Evolutionary conservation across 495 filamentous ascomycete genomes (phyloP), one percentile per base, ranked within the genome.

Genomic region (Lepraria neglecta): DNA sequence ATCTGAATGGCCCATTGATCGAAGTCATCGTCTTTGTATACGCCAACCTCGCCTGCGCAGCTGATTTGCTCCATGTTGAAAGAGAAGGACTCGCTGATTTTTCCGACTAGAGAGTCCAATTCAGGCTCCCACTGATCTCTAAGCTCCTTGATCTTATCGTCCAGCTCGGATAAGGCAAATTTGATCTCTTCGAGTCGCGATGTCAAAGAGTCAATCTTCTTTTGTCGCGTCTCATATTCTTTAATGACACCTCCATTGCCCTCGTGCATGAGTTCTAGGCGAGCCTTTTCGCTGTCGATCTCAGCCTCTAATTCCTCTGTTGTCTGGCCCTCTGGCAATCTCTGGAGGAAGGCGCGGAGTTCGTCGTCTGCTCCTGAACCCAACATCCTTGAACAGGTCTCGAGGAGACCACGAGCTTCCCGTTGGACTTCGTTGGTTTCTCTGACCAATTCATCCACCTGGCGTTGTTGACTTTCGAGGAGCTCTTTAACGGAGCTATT

Each of bases 1-100:
- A 97, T 96, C 71, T 95, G 84, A 64, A 97, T 91, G 7, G 88
- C 84, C 94, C 94, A 98, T 61, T 89, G 82, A 28, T 94, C 90
- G 70, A 96, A 98, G 70, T 91, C 89, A 35, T 88, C 87, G 58
- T 88, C 86, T 68, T 92, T 92, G 71, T 86, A 74, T 2, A 98
- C 75, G 21, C 75, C 80, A 4, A 97, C 94, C 70, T 96, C 88
- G 44, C 94, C 94, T n/a, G 91, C 94, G 69, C 92, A 97, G 60
- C 86, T 90, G 70, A 98, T 97, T 70, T 92, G 88, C 65, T 85
- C 82, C 70, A 98, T 97, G 65, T 92, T 96, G 65, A 91, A 83
- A 1, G 85, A 82, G 68, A 97, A 97, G 3, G 91, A 91, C 28
- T 88, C 84, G 68, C 88, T 95, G 71, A 98, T 97, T 68, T 84